A percentile compares a stretch with the other conserved stretches of the same genome.
Conservation (phyloP, 2,329 filamentous ascomycete genomes). For the Pestalotiopsis sp. region DNA sequence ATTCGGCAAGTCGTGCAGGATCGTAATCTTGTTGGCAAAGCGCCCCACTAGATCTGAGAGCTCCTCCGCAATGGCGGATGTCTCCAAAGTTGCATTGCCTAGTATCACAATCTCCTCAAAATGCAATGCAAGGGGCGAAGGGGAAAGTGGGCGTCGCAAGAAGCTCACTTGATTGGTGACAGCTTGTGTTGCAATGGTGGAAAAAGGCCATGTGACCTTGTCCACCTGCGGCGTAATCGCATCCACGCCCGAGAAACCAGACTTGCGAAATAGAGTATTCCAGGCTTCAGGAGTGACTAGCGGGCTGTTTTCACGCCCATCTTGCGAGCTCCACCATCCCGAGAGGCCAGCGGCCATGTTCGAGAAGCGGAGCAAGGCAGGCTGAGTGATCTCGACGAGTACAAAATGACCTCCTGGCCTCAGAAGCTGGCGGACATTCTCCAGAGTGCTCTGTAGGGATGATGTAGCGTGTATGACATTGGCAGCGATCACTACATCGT, state of each 20-base stretch:
- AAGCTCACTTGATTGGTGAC: constrained; percentile 25
- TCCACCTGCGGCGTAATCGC: constrained; percentile 14
- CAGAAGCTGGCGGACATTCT: constrained; percentile 31
- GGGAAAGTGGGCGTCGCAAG: constrained; percentile 8
- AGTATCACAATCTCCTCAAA: not conserved
- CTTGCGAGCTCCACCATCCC: constrained; percentile 16
- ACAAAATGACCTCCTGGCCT: constrained; percentile 41
- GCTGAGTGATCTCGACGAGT: constrained; percentile 17
- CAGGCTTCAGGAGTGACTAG: no score
- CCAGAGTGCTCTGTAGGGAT: constrained; percentile 24
- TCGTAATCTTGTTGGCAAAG: not conserved
- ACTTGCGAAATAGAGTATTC: no score
- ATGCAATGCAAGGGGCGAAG: not conserved
- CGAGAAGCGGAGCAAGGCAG: constrained; percentile 3
- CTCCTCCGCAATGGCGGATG: not conserved
- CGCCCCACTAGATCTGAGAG: not conserved
- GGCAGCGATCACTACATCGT: constrained; percentile 37
- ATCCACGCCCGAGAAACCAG: constrained; percentile 33
- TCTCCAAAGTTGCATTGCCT: not conserved
- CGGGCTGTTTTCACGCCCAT: not conserved
- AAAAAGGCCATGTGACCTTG: not conserved
- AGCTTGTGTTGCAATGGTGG: constrained; percentile 32
- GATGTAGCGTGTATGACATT: constrained; percentile 33
- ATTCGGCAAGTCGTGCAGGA: not conserved
- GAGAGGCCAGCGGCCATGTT: constrained; percentile 11